These are phyloP conservation scores for Diaporthe humulicola DNA, from an alignment of 2,329 filamentous ascomycete species.

Conservation along the genomic window DNA sequence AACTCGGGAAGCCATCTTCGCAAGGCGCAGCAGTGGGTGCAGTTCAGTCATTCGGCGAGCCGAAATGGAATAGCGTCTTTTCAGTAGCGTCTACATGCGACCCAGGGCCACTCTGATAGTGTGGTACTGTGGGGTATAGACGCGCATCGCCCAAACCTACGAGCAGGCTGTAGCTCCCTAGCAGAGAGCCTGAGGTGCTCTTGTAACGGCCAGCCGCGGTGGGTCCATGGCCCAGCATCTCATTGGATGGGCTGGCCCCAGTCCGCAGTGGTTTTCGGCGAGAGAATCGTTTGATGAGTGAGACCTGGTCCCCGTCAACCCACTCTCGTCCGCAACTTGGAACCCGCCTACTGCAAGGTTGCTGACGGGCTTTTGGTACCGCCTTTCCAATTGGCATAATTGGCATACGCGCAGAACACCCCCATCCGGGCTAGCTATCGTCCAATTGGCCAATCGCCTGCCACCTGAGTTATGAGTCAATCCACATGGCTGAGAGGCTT, in stretches of 20 bases:
- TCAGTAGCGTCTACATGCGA: constrained; percentile 12
- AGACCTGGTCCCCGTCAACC: constrained; percentile 18
- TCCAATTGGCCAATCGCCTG: constrained; percentile 23
- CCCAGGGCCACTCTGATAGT: neutral
- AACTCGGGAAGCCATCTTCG: constrained; percentile 34
- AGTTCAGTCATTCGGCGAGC: constrained; percentile 37
- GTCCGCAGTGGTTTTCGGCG: constrained; percentile 36
- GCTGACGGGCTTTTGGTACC: constrained; percentile 22
- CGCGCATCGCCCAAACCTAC: neutral
- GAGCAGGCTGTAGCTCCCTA: neutral
- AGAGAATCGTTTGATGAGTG: constrained; percentile 37
- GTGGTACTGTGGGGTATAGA: constrained; percentile 10
- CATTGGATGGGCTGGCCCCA: constrained; percentile 32
- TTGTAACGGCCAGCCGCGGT: constrained; percentile 17
- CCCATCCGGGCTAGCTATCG: neutral
- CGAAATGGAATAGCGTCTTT: constrained; percentile 37
- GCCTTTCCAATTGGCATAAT: constrained; percentile 15
- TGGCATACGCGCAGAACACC: neutral
- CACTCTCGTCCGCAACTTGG: constrained; percentile 3
- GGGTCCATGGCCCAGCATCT: neutral
- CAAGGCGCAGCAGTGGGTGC: constrained; percentile 32
- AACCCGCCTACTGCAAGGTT: constrained; percentile 22
- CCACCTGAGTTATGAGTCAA: constrained; percentile 32
- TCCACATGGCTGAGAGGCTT: constrained; percentile 16
- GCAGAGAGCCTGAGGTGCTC: neutral